Base-by-base conservation (phyloP, 768 basidiomycete genomes). In the Sporobolomyces roseus region DNA sequence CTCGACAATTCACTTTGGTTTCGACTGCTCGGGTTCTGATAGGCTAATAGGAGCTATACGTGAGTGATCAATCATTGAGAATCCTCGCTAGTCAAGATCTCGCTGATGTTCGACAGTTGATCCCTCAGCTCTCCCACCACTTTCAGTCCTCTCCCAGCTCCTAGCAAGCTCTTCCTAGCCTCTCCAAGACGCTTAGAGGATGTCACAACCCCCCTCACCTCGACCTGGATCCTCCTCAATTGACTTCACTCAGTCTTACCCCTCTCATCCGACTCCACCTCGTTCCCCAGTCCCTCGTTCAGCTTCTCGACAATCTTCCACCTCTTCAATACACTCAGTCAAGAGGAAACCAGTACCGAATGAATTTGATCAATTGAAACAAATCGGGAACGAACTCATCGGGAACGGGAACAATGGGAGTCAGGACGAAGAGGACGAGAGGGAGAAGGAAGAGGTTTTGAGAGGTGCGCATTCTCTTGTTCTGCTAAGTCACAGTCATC, bases 281-380 rank as follows among this genome's bases (percentile, higher is more conserved):
- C 56, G 9, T n/a, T n/a, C n/a, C n/a, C n/a, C n/a, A n/a, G n/a
- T n/a, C n/a, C n/a, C n/a, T 5, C 38, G 41, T 16, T 43, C 58
- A 2, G 19, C 45, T 17, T 60, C 58, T 30, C 2, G 58, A 19
- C 43, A 60, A 21, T 60, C 58, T 8, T 60, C 58, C 7, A 60
- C 58, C 2, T 33, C 36, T 21, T 60, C 58, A 4, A 12, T 48
- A 10, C 45, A 49, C 30, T 60, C 58, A 7, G 50, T 61, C 52
- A 60, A 60, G 14, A 58, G 65, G 25, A 66, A 66, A 30, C 65
- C 65, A 5, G 59, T 55, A 8, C 59, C 59, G 14, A 49, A 53
- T 4, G 58, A 60, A 45, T 21, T 60, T 4, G 58, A 60, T 25
- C 58, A 60, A n/a, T 45, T 60, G 5, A 27, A 21, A 12, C 58